Evolutionary conservation across 2,329 filamentous ascomycete genomes (phyloP).

Genomic region (Ophiostoma tasmaniense): DNA sequence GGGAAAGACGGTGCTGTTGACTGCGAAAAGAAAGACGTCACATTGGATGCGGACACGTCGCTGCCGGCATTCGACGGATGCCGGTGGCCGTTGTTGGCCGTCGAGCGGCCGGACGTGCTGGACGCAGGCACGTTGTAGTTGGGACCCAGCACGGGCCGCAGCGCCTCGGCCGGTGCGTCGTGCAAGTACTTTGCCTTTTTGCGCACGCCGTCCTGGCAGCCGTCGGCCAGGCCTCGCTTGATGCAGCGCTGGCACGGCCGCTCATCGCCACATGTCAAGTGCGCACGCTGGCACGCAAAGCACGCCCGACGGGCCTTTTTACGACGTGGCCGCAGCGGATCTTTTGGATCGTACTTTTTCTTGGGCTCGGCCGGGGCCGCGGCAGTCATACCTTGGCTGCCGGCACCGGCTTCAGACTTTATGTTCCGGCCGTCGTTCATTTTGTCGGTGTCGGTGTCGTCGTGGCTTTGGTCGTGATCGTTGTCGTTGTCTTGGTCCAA

Average conservation of each 20-base stretch:
- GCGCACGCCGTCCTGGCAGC: conserved; percentile 89
- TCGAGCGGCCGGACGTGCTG: conserved; percentile 32
- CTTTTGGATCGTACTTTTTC: conserved; percentile 75
- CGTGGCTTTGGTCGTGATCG: conserved; percentile 43
- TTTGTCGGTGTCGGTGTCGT: conserved; percentile 31
- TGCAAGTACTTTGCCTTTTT: conserved; percentile 99
- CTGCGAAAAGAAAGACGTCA: conserved; percentile 39
- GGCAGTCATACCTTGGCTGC: conserved; percentile 8
- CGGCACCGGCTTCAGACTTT: conserved; percentile 15
- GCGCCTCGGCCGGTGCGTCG: conserved; percentile 81
- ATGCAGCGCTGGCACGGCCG: conserved; percentile 89
- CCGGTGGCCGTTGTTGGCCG: conserved; percentile 35
- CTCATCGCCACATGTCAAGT: conserved; percentile 96
- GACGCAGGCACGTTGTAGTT: conserved; percentile 48
- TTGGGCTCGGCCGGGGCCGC: conserved; percentile 39
- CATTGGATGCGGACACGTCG: conserved; percentile 35
- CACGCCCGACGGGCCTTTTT: conserved; percentile 96
- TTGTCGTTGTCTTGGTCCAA: conserved; percentile 27
- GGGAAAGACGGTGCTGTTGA: conserved; percentile 40
- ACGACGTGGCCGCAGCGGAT: conserved; percentile 76
- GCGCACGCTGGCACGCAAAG: conserved; percentile 92
- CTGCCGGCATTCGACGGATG: conserved; percentile 40
- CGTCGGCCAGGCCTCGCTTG: conserved; percentile 82
- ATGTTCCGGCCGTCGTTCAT: conserved; percentile 38
- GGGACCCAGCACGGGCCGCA: conserved; percentile 74